Conservation (phyloP, 78 protist species). For the Goniomonas avonlea region DNA sequence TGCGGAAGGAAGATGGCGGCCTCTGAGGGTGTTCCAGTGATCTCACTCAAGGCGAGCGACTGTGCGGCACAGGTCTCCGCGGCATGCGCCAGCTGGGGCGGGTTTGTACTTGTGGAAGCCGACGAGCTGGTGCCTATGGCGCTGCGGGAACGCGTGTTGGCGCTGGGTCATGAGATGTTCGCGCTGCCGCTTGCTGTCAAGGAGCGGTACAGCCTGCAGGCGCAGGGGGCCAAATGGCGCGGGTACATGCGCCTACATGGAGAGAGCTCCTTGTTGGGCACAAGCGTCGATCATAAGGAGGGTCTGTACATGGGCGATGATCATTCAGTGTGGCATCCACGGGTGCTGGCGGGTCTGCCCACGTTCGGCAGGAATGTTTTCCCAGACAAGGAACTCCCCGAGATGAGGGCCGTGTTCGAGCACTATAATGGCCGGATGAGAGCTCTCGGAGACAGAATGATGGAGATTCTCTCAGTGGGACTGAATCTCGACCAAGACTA, state of each 20-base stretch:
- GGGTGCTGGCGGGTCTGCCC: neutral
- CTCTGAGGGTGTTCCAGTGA: neutral
- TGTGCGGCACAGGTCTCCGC: neutral
- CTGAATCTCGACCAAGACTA: neutral
- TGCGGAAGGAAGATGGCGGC: too few relatives aligned
- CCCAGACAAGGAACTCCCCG: neutral
- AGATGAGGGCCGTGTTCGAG: neutral
- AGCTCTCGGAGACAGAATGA: neutral
- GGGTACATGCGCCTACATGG: slow-evolving; percentile 3
- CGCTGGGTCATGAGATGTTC: neutral
- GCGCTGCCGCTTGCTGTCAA: neutral
- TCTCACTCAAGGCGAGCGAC: neutral
- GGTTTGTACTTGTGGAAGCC: neutral
- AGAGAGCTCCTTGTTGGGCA: neutral
- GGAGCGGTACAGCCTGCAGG: neutral
- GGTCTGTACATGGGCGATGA: slow-evolving; percentile 5
- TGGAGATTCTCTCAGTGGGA: neutral
- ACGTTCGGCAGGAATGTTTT: neutral
- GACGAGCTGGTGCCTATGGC: neutral
- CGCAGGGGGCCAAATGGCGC: neutral
- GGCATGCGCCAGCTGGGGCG: neutral
- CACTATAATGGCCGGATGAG: neutral
- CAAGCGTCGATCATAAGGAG: neutral
- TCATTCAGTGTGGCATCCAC: neutral
- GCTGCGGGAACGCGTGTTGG: neutral